These are phyloP conservation scores for Linnemannia exigua DNA, from an alignment of 192 early-diverging fungal species.

Conservation along the genomic window DNA sequence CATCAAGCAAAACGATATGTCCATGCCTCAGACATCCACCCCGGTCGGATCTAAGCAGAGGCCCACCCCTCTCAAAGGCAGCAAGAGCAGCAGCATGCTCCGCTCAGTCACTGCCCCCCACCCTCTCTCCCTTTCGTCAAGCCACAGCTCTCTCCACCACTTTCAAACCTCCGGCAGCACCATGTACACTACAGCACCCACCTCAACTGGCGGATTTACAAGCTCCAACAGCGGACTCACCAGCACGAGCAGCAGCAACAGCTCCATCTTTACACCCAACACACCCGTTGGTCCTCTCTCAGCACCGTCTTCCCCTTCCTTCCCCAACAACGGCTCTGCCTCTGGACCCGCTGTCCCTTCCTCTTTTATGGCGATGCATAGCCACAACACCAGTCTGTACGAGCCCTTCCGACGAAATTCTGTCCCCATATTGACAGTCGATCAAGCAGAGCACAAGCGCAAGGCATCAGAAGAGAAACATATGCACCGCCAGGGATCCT, in stretches of 20 bases:
- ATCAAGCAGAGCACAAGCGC: slow-evolving; percentile 54
- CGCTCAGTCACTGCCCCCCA: slow-evolving; percentile 41
- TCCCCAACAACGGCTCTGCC: slow-evolving; percentile 11
- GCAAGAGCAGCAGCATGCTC: slow-evolving; percentile 48
- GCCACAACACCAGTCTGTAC: slow-evolving; percentile 41
- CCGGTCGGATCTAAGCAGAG: slow-evolving; percentile 30
- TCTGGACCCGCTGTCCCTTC: slow-evolving; percentile 23
- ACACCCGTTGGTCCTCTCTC: slow-evolving; percentile 41
- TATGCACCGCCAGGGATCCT: slow-evolving; percentile 52
- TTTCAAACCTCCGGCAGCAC: slow-evolving; percentile 37
- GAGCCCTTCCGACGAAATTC: slow-evolving; percentile 53
- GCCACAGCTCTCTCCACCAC: slow-evolving; percentile 38
- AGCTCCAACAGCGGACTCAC: slow-evolving; percentile 7
- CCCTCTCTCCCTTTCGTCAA: slow-evolving; percentile 35
- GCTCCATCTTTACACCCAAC: slow-evolving; percentile 16
- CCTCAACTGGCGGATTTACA: slow-evolving; percentile 21
- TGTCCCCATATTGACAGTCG: slow-evolving; percentile 48
- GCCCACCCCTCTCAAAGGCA: slow-evolving; percentile 29
- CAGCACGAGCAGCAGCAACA: slow-evolving; percentile 20
- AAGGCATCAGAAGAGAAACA: slow-evolving; percentile 52
- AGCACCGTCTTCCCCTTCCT: slow-evolving; percentile 42
- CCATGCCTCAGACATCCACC: slow-evolving; percentile 9
- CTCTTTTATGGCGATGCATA: slow-evolving; percentile 51
- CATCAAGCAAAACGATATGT: slow-evolving; percentile 41
- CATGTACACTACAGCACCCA: slow-evolving; percentile 21